Evolutionary conservation across 441 rosid genomes (phyloP).

Genomic region (Eruca vesicaria): DNA sequence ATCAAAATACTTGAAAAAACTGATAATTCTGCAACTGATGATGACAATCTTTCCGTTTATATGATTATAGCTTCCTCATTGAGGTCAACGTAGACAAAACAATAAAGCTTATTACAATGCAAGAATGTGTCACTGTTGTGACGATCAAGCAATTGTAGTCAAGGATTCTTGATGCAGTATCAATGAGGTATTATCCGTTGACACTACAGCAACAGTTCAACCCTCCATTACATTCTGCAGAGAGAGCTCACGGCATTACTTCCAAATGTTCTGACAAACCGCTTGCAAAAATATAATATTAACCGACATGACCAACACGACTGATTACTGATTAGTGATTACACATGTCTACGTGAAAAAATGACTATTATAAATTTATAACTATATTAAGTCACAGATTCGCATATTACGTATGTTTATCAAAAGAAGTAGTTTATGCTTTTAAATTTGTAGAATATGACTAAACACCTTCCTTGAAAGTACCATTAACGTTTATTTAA

Average conservation of each 20-base stretch:
- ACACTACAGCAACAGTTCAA: not conserved
- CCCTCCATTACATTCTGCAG: not conserved
- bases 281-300: too few species aligned
- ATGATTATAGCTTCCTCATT: conserved; percentile 1
- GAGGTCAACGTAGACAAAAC: too few species aligned
- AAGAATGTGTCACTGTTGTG: not conserved
- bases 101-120: too few species aligned
- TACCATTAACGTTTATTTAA: not conserved
- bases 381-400: conserved; percentile 3
- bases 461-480: not conserved
- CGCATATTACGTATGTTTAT: not conserved
- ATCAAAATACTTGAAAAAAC: not conserved
- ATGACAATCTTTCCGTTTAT: not conserved
- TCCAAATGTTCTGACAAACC: not conserved
- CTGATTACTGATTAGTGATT: not conserved
- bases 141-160: not conserved
- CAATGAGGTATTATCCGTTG: not conserved
- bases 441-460: not conserved
- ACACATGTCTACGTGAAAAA: not conserved
- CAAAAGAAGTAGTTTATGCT: not conserved
- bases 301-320: conserved; percentile 15
- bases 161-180: not conserved
- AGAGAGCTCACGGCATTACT: not conserved
- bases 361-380: not conserved
- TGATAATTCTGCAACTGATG: not conserved